phyloP scores from a whole-genome alignment of 2,329 filamentous ascomycete genomes.

The Talaromyces sp. region DNA sequence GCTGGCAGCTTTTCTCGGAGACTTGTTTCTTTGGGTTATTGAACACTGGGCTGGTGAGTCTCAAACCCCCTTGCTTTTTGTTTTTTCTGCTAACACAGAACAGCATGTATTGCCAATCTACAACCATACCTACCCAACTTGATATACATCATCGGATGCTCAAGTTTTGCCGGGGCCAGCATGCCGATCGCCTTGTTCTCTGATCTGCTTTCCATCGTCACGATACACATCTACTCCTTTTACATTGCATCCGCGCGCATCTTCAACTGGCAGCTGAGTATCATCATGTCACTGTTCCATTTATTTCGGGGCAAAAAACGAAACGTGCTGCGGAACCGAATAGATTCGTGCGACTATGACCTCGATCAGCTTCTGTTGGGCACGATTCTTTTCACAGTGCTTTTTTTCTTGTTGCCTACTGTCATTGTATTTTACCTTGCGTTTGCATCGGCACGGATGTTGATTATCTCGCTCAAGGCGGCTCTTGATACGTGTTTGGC shows the following conservation, averaged over 20 bases:
- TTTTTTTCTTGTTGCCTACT: constrained; percentile 91
- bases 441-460: constrained; percentile 89
- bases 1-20: constrained; percentile 85
- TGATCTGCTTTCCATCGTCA: constrained; percentile 83
- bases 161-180: constrained; percentile 89
- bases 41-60: constrained; percentile 85
- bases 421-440: constrained; percentile 96
- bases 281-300: constrained; percentile 95
- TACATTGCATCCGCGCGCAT: constrained; percentile 95
- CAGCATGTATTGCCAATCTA: constrained; percentile 69
- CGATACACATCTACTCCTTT: constrained; percentile 95
- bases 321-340: constrained; percentile 92
- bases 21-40: constrained; percentile 96
- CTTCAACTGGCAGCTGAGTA: constrained; percentile 97
- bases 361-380: constrained; percentile 93
- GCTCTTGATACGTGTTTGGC: constrained; percentile 85
- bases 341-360: constrained; percentile 98
- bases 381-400: constrained; percentile 89
- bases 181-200: constrained; percentile 96
- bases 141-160: constrained; percentile 89
- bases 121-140: constrained; percentile 76
- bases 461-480: constrained; percentile 89
- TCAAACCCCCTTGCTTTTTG: background rate
- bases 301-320: constrained; percentile 97
- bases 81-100: constrained; percentile 12